Base-by-base conservation (phyloP, 768 basidiomycete genomes). In the Clitopilus passeckerianus region DNA sequence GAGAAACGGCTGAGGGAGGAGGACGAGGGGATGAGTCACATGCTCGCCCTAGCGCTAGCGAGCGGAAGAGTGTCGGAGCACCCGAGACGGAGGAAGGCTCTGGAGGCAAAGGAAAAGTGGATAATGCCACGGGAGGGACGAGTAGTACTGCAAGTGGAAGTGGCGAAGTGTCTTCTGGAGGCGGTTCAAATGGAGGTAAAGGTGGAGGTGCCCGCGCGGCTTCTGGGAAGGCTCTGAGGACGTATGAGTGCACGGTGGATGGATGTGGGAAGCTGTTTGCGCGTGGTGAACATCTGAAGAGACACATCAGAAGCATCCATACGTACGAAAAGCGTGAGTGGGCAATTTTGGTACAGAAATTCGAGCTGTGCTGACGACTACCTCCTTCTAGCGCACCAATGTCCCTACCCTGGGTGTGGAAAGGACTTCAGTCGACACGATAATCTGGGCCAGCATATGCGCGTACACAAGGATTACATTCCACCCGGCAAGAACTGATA, bases 381-480 rank as follows among this genome's bases (percentile, higher is more conserved):
- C 43, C 23, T 65, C 50, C 58, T 61, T 54, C n/a, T 68, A 94
- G 93, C 93, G 59, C 89, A 89, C 72, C 83, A 83, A 66, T 95
- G 93, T 73, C 86, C 87, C 22, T 85, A 86, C 70, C 86, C 88
- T 33, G 86, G 84, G 14, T 95, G 93, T 68, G 86, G 82, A 57
- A 93, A 92, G 77, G 86, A 86, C 63, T 95, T 95, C 68, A 90
- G 87, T 67, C 80, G 93, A 53, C 90, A 91, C 66, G 93, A 95
- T 70, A 95, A 95, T 68, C 82, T 95, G 52, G 85, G 86, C 50
- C 93, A 95, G 72, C 93, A 95, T 66, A 87, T 90, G 86, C 86
- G 89, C 53, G 88, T 93, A 44, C 91, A 93, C 73, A 82, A 80
- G 65, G 79, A 80, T 60, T 80, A 73, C 59, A 71, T 75, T n/a